Conservation (phyloP, 2,329 filamentous ascomycete genomes). For the Cryphonectria parasitica region DNA sequence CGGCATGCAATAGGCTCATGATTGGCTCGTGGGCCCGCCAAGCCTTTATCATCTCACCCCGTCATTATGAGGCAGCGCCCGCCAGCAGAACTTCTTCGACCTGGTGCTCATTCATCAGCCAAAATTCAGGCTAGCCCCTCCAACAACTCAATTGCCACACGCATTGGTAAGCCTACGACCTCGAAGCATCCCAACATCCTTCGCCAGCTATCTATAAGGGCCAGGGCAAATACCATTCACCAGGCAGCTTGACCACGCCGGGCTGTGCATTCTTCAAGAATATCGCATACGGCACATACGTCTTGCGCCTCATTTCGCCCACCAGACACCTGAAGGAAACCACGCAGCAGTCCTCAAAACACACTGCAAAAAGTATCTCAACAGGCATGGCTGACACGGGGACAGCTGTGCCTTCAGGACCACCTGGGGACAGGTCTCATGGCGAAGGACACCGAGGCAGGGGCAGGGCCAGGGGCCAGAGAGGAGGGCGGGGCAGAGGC, state of each 20-base stretch:
- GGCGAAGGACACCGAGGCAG: conserved; percentile 44
- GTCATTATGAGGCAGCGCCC: conserved; percentile 13
- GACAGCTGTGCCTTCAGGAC: conserved; percentile 29
- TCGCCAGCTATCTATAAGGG: neutral
- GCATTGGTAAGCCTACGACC: neutral
- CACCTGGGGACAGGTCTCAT: conserved; percentile 34
- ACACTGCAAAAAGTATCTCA: neutral
- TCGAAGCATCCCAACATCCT: neutral
- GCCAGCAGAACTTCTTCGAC: conserved; percentile 4
- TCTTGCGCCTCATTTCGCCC: neutral
- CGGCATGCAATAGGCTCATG: neutral
- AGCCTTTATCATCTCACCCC: conserved; percentile 1
- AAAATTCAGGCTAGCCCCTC: neutral
- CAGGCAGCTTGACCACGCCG: neutral
- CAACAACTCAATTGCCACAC: neutral
- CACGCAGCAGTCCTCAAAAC: neutral
- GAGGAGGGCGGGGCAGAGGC: conserved; percentile 47
- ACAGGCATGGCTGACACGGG: conserved; percentile 25
- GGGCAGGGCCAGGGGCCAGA: conserved; percentile 48
- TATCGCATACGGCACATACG: neutral
- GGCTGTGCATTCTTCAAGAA: neutral
- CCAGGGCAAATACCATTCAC: neutral
- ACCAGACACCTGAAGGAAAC: neutral
- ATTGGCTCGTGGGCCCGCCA: conserved; percentile 21
- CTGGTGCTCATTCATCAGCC: conserved; percentile 1